Evolutionary conservation across 2,329 filamentous ascomycete genomes (phyloP), one percentile per base, ranked within the genome.

Genomic region (Botryotinia calthae): DNA sequence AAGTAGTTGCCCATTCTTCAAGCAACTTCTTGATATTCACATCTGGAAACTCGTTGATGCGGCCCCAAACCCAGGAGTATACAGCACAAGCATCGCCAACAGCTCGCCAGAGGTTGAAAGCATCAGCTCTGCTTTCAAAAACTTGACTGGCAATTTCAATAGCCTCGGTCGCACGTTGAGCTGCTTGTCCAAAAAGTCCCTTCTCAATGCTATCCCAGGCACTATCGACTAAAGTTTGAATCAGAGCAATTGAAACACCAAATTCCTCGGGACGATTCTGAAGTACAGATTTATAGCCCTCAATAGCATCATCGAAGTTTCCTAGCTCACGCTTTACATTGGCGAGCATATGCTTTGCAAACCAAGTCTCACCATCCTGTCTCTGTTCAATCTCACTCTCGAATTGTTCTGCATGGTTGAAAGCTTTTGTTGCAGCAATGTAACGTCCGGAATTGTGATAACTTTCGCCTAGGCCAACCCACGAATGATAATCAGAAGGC

Each of bases 41-140:
- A 0, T 84, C 79, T 0, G 94, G 93, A 54, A 96, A 88, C 12
- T 90, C 85, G 0, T 83, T 80, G 2, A 90, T 82, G 62, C 89
- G 90, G 62, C 88, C 88, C 78, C 95, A 93, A 1, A 97, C 89
- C 79, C 87, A 91, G 0, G 92, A 92, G 79, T 97, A 98, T 0
- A 97, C 83, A 2, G 93, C 90, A 81, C 93, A 97, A 8, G 95
- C 93, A 83, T 98, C 96, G 8, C 91, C 96, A 12, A 98, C 86
- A 9, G 92, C 90, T 81, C 97, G 98, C 96, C 97, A 99, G 71
- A 97, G 87, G 80, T 98, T 99, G 84, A 98, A 98, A 0, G 93
- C 91, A 69, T 91, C 86, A 7, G 88, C 84, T 64, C 91, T 88
- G 61, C 86, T 85, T 48, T 86, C 84, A 1, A 87, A 87, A 54